phyloP scores from a whole-genome alignment of 306 rosid genomes.

The Cajanus cajan region DNA sequence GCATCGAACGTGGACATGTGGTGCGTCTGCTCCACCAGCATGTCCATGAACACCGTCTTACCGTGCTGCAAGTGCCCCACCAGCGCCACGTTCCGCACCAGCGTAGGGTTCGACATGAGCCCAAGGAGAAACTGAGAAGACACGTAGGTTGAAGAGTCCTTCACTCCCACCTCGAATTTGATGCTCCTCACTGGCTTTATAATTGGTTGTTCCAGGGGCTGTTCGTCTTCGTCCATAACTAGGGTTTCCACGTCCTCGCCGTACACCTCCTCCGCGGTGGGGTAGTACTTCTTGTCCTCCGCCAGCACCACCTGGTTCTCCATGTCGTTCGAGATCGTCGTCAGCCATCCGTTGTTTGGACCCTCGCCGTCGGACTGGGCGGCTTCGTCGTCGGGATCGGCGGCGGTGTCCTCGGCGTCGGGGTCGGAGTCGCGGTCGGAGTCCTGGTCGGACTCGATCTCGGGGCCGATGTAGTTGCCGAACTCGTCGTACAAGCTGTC shows the following conservation, averaged over 20 bases:
- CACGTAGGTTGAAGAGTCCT: slow-evolving; percentile 90
- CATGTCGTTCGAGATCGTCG: slow-evolving; percentile 57
- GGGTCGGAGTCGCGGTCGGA: slow-evolving; percentile 54
- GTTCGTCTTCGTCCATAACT: slow-evolving; percentile 98
- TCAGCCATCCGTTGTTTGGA: slow-evolving; percentile 72
- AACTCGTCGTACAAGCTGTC: slow-evolving; percentile 95
- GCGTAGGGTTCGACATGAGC: slow-evolving; percentile 86
- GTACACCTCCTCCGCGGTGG: slow-evolving; percentile 91
- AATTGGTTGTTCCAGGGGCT: slow-evolving; percentile 76
- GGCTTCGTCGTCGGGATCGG: slow-evolving; percentile 39
- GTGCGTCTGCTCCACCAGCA: slow-evolving; percentile 95
- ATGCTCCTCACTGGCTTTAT: slow-evolving; percentile 74
- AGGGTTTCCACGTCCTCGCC: slow-evolving; percentile 96
- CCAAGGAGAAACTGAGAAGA: slow-evolving; percentile 82
- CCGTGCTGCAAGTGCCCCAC: slow-evolving; percentile 95
- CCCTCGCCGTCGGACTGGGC: slow-evolving; percentile 63
- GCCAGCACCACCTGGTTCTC: slow-evolving; percentile 93
- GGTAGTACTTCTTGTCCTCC: slow-evolving; percentile 95
- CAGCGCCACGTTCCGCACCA: slow-evolving; percentile 84
- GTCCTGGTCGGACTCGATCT: slow-evolving; percentile 86
- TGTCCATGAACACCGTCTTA: slow-evolving; percentile 96
- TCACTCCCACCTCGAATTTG: slow-evolving; percentile 94
- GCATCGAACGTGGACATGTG: slow-evolving; percentile 88
- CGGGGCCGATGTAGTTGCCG: slow-evolving; percentile 98
- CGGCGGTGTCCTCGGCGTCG: slow-evolving; percentile 27